Base-by-base conservation (phyloP, 2,329 filamentous ascomycete species). In the Fusarium cicatricum region DNA sequence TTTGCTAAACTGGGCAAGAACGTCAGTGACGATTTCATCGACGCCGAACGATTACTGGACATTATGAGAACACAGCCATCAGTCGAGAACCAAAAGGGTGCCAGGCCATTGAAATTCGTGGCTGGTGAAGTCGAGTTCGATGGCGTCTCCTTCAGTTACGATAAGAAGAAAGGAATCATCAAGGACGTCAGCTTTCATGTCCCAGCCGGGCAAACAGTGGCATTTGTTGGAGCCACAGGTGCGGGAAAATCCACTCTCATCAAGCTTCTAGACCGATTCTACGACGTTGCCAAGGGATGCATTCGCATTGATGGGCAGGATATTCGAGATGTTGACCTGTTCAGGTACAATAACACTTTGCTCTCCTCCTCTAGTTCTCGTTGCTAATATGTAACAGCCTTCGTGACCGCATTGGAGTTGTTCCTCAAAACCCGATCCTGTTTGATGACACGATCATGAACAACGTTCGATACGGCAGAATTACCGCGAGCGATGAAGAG, bases 371-470 rank as follows among this genome's bases (percentile, higher is more conserved):
- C 17, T 5, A 50, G 21, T 21, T 19, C 15, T 36, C 5, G 15
- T 44, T 64, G 42, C 69, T 74, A 32, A 71, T 55, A 42, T 43
- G 55, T 11, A 38, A 58, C 46, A 82, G 81, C 54, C 72, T 86
- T 15, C 80, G 83, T 5, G 78, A 79, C 40, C 77, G 80, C 17
- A 82, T 86, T 34, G 84, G 83, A 5, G 77, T 85, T 26, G 84
- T 86, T 2, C 83, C 83, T 0, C 84, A 86, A 62, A 77, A 75
- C 37, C 80, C 83, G 0, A 78, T 83, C 10, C 71, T 86, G 3
- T 86, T 86, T 61, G 80, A 85, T 61, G 82, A 83, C 61, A 83
- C 82, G 2, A 78, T 86, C 57, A 80, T 85, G 73, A 84, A 83
- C 74, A 86, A 86, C 55, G 77, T 86, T 26, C 79, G 80, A 28